These are phyloP conservation scores for Xylaria intraflava DNA, from an alignment of 495 filamentous ascomycete species.

Conservation along the genomic window DNA sequence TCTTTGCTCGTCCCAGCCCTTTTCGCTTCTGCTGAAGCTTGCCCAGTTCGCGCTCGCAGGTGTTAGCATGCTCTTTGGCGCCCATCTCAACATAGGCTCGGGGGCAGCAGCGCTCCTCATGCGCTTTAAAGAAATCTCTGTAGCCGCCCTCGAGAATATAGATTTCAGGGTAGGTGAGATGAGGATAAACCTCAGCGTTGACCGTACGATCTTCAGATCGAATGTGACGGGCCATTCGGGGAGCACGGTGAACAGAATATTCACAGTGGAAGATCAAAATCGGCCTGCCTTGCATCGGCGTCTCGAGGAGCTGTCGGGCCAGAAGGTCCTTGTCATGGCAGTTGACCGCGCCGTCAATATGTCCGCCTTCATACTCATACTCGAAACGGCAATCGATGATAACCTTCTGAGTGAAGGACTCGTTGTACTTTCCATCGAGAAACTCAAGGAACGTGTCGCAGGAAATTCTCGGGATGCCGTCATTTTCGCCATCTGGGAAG, in stretches of 20 bases:
- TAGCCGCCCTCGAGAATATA: constrained; percentile 98
- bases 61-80: constrained; percentile 77
- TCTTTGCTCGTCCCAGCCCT: constrained; percentile 82
- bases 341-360: constrained; percentile 88
- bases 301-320: constrained; percentile 67
- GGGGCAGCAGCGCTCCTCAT: constrained; percentile 75
- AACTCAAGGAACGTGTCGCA: constrained; percentile 72
- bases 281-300: constrained; percentile 56
- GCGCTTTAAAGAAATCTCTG: constrained; percentile 76
- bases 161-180: constrained; percentile 85
- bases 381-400: constrained; percentile 97
- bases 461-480: constrained; percentile 80
- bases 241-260: constrained; percentile 95
- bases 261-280: constrained; percentile 95
- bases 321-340: constrained; percentile 91
- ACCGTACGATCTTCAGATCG: constrained; percentile 76
- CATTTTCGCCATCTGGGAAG: constrained; percentile 68
- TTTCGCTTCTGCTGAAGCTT: constrained; percentile 71
- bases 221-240: constrained; percentile 87
- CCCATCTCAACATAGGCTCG: constrained; percentile 96
- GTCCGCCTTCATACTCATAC: constrained; percentile 96
- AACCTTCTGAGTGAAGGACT: constrained; percentile 66
- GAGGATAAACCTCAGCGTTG: constrained; percentile 79
- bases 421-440: constrained; percentile 76
- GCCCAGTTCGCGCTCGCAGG: constrained; percentile 89